These are phyloP conservation scores for Lactarius hengduanensis DNA, from an alignment of 768 basidiomycete species.

Conservation along the genomic window DNA sequence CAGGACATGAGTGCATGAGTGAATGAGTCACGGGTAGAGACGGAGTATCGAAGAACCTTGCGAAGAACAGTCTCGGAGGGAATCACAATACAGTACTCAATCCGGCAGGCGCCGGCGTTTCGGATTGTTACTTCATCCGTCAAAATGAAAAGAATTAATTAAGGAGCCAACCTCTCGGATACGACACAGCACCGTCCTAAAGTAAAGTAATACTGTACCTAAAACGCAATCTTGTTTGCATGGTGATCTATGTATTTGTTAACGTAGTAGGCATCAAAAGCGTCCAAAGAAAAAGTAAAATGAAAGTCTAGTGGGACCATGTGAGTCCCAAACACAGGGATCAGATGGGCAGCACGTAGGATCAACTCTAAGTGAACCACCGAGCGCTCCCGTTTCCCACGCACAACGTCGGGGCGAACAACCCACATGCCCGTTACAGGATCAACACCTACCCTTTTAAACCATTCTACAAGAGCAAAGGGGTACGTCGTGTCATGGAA, in stretches of 20 bases:
- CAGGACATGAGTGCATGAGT: too few relatives aligned
- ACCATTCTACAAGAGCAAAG: neutral
- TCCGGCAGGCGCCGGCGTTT: too few relatives aligned
- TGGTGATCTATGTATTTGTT: conserved; percentile 34
- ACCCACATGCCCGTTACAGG: neutral
- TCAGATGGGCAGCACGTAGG: neutral
- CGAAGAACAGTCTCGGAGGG: too few relatives aligned
- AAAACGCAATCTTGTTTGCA: conserved; percentile 6
- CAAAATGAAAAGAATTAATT: too few relatives aligned
- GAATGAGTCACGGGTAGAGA: too few relatives aligned
- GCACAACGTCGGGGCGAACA: neutral
- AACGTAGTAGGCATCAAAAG: conserved; percentile 33
- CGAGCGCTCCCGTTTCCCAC: neutral
- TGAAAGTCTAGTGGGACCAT: conserved; percentile 1
- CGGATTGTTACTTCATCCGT: too few relatives aligned
- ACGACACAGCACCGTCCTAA: too few relatives aligned
- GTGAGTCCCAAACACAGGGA: neutral
- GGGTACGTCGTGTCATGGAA: neutral
- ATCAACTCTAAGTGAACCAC: neutral
- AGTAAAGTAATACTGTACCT: too few relatives aligned
- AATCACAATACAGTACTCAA: too few relatives aligned
- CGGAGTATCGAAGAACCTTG: too few relatives aligned
- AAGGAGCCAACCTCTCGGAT: too few relatives aligned
- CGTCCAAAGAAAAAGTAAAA: conserved; percentile 27
- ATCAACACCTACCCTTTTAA: neutral